A percentile compares a stretch with the other conserved stretches of the same genome.
These are phyloP conservation scores for Globisporangium acanthophoron DNA, from an alignment of 352 stramenopile species.

Conservation along the genomic window DNA sequence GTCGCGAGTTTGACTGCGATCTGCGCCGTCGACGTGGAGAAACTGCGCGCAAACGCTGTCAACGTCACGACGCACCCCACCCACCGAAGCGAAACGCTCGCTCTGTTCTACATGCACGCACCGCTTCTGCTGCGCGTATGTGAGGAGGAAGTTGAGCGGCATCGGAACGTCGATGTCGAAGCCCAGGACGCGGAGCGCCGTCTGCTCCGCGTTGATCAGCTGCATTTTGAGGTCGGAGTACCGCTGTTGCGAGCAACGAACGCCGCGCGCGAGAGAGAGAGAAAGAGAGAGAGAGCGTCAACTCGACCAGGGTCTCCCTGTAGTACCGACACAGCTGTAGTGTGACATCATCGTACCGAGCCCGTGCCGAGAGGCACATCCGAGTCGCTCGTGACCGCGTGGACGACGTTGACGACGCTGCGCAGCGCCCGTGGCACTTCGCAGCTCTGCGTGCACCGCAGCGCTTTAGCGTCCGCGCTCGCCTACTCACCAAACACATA, in stretches of 20 bases:
- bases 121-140: slow-evolving; percentile 22
- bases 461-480: background rate
- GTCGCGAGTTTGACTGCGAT: slow-evolving; percentile 32
- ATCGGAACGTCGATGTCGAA: slow-evolving; percentile 44
- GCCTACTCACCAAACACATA: background rate
- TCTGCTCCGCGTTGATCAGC: slow-evolving; percentile 50
- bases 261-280: background rate
- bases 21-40: slow-evolving; percentile 24
- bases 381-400: slow-evolving; percentile 25
- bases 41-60: slow-evolving; percentile 7
- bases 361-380: slow-evolving; percentile 25
- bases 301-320: background rate
- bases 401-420: slow-evolving; percentile 46
- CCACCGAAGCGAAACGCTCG: background rate
- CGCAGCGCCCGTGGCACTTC: slow-evolving; percentile 38
- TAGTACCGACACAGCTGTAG: background rate
- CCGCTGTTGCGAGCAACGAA: slow-evolving; percentile 15
- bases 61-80: background rate
- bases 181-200: slow-evolving; percentile 33
- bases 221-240: slow-evolving; percentile 39
- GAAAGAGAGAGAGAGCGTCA: background rate
- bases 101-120: slow-evolving; percentile 6
- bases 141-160: slow-evolving; percentile 29
- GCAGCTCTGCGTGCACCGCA: slow-evolving; percentile 20
- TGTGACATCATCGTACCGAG: slow-evolving; percentile 13